Conservation (phyloP, 345 rosid genomes). For the Eucalyptus rudis region DNA sequence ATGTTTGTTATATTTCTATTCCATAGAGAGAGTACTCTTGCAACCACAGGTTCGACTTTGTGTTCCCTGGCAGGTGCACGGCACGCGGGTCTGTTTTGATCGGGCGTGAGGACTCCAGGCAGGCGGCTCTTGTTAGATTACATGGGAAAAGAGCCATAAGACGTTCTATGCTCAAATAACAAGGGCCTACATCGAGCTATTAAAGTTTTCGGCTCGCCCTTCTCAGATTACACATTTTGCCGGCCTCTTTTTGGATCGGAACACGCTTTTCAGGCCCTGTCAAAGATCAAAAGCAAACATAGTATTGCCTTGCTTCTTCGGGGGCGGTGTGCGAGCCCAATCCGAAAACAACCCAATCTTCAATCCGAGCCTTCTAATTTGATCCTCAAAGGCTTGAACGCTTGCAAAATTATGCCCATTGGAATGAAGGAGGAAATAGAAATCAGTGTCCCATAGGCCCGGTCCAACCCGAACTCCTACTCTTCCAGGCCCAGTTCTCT, state of each 20-base stretch:
- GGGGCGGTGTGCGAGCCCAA: neutral
- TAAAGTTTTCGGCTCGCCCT: neutral
- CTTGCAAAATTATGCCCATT: neutral
- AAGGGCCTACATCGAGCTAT: neutral
- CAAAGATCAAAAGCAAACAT: neutral
- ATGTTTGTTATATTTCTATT: neutral
- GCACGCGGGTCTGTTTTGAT: neutral
- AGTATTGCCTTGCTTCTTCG: neutral
- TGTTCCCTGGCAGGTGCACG: fast-evolving
- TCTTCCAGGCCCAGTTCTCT: neutral
- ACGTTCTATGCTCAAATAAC: neutral
- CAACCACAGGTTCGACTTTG: neutral
- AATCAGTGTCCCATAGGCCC: neutral
- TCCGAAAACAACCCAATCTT: neutral
- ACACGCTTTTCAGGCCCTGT: neutral
- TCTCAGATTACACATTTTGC: neutral
- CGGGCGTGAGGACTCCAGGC: neutral
- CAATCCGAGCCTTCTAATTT: neutral
- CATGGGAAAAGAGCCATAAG: neutral
- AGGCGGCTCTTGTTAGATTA: neutral
- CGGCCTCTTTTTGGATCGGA: neutral
- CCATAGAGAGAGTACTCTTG: neutral
- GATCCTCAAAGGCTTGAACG: neutral
- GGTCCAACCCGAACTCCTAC: neutral
- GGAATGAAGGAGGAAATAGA: neutral